Evolutionary conservation across 495 filamentous ascomycete species (phyloP).

Genomic region (Aspergillus coremiiformis): DNA sequence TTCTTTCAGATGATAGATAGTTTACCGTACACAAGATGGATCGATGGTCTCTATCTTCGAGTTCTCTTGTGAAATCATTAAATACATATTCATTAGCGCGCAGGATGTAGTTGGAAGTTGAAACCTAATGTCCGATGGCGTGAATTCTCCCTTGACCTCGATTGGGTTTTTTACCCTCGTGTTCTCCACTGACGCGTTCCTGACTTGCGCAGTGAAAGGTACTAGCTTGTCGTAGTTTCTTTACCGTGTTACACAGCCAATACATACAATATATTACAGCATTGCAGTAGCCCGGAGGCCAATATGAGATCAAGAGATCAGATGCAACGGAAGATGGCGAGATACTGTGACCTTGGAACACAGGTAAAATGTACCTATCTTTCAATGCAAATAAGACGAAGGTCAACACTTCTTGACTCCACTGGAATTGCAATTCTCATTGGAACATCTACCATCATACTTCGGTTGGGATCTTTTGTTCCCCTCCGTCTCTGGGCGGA

Average conservation of each 20-base stretch:
- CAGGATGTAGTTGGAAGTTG: slow-evolving; percentile 1
- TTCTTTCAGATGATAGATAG: background rate
- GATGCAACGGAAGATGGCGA: background rate
- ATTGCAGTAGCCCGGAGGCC: background rate
- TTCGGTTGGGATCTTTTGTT: slow-evolving; percentile 8
- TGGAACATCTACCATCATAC: slow-evolving; percentile 4
- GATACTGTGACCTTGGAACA: slow-evolving; percentile 1
- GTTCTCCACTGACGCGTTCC: slow-evolving; percentile 25
- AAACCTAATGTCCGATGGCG: slow-evolving; percentile 16
- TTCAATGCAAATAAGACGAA: background rate
- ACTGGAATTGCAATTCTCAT: background rate
- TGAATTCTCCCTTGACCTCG: slow-evolving; percentile 4
- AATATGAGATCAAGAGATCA: background rate
- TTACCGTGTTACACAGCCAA: slow-evolving; percentile 5
- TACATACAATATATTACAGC: background rate
- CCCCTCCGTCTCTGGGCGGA: background rate
- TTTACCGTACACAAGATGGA: background rate
- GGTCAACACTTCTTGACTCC: background rate
- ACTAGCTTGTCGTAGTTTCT: background rate
- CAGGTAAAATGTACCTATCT: background rate
- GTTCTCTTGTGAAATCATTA: background rate
- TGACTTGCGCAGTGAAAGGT: slow-evolving; percentile 21
- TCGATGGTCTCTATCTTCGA: background rate
- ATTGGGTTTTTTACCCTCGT: slow-evolving; percentile 16
- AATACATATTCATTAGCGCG: slow-evolving; percentile 10